phyloP scores from a whole-genome alignment of 805 yeast species.

The Dipodascus geniculatus region DNA sequence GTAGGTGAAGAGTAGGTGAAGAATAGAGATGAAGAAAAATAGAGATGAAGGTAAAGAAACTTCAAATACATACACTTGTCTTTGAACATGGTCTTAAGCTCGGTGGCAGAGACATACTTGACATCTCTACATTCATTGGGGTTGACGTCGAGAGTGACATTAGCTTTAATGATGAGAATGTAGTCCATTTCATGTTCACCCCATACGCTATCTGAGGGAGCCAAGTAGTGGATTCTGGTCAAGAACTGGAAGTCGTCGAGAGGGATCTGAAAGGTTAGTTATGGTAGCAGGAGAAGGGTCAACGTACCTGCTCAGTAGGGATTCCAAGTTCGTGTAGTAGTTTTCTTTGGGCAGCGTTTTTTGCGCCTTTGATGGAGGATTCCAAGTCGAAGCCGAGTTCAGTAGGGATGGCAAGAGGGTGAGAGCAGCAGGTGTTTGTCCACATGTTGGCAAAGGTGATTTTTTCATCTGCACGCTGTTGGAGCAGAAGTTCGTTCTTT shows the following conservation, averaged over 20 bases:
- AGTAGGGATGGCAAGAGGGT: slow-evolving; percentile 73
- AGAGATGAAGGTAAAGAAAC: slow-evolving; percentile 4
- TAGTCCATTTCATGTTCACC: slow-evolving; percentile 98
- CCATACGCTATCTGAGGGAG: slow-evolving; percentile 71
- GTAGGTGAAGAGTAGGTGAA: too few relatives aligned
- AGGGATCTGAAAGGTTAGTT: slow-evolving; percentile 28
- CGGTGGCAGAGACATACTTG: slow-evolving; percentile 57
- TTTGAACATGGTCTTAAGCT: slow-evolving; percentile 64
- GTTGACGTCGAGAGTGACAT: slow-evolving; percentile 39
- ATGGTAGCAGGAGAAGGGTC: not conserved
- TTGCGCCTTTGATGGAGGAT: slow-evolving; percentile 64
- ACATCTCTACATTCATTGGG: slow-evolving; percentile 79
- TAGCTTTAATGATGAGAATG: slow-evolving; percentile 62
- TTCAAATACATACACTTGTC: slow-evolving; percentile 27
- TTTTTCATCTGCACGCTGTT: slow-evolving; percentile 93
- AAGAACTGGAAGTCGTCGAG: slow-evolving; percentile 62
- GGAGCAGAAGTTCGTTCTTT: slow-evolving; percentile 65
- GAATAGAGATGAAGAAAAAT: not conserved
- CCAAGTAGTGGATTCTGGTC: slow-evolving; percentile 91
- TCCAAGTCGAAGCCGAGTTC: slow-evolving; percentile 63
- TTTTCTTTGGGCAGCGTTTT: slow-evolving; percentile 83
- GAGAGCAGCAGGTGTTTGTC: slow-evolving; percentile 99
- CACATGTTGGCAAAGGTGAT: slow-evolving; percentile 95
- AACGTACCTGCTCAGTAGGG: slow-evolving; percentile 33
- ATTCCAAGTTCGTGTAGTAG: slow-evolving; percentile 91